phyloP scores from a whole-genome alignment of 2,329 filamentous ascomycete species.

The Polytolypa hystricis region DNA sequence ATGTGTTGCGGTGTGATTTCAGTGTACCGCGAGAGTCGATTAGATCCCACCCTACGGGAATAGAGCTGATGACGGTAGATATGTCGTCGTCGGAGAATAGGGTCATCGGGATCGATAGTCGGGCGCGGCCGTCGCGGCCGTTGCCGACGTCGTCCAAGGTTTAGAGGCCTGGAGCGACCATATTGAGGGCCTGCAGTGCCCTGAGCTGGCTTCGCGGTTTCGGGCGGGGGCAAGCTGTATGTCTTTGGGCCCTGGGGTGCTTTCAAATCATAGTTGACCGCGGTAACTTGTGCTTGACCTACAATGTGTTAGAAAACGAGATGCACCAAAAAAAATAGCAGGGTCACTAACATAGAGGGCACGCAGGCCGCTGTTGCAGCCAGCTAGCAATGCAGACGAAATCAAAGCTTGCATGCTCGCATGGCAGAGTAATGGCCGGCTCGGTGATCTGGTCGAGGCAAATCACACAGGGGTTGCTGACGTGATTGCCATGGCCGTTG shows the following conservation, averaged over 20 bases:
- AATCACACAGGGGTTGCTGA: conserved; percentile 61
- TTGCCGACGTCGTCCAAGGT: conserved; percentile 9
- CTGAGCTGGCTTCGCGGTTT: background rate
- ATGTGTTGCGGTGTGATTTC: conserved; percentile 62
- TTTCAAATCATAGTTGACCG: conserved; percentile 56
- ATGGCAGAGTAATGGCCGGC: conserved; percentile 60
- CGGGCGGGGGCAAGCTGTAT: conserved; percentile 40
- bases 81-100: conserved; percentile 52
- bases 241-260: conserved; percentile 44
- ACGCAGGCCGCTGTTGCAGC: conserved; percentile 60
- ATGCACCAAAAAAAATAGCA: background rate
- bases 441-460: conserved; percentile 70
- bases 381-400: conserved; percentile 75
- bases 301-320: conserved; percentile 5
- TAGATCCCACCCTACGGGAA: conserved; percentile 73
- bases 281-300: conserved; percentile 43
- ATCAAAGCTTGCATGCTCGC: conserved; percentile 71
- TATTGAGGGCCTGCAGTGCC: conserved; percentile 2
- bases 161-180: background rate
- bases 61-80: conserved; percentile 64
- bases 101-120: conserved; percentile 22
- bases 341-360: conserved; percentile 62
- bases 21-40: conserved; percentile 62
- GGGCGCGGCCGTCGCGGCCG: conserved; percentile 15
- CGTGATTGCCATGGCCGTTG: conserved; percentile 20